Evolutionary conservation across 352 stramenopile genomes (phyloP).

Genomic region (Phytophthora chlamydospora): DNA sequence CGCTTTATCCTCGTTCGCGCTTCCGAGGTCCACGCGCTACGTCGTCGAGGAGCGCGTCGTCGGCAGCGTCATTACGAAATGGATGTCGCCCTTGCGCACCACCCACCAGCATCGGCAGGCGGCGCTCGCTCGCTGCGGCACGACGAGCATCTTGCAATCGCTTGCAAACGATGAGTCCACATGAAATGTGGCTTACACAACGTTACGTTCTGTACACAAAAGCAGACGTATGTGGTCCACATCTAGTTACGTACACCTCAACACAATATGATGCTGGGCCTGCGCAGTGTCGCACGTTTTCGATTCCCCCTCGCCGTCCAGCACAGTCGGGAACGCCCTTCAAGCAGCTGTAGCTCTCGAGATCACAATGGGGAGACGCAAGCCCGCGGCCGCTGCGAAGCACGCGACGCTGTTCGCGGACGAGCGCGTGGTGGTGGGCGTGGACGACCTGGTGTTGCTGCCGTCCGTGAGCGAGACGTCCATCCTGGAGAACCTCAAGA

Average conservation of each 20-base stretch:
- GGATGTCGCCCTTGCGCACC: not conserved
- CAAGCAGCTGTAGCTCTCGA: slow-evolving; percentile 25
- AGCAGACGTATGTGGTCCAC: too few relatives aligned
- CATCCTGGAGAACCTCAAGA: slow-evolving; percentile 91
- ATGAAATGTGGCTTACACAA: not conserved
- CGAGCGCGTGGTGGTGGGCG: slow-evolving; percentile 75
- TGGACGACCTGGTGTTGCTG: slow-evolving; percentile 87
- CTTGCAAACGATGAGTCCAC: not conserved
- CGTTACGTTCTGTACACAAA: not conserved
- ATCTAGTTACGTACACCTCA: too few relatives aligned
- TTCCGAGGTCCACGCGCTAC: slow-evolving; percentile 1
- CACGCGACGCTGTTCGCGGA: slow-evolving; percentile 47
- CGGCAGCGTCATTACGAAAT: slow-evolving; percentile 13
- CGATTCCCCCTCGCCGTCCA: slow-evolving; percentile 9
- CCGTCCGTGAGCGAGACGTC: slow-evolving; percentile 69
- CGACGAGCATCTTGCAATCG: not conserved
- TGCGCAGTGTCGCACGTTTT: slow-evolving; percentile 18
- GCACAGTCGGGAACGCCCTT: slow-evolving; percentile 20
- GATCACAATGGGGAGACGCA: slow-evolving; percentile 36
- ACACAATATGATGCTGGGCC: not conserved
- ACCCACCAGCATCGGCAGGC: slow-evolving; percentile 6
- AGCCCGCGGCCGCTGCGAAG: slow-evolving; percentile 20
- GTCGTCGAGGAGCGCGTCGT: not conserved
- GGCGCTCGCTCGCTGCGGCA: slow-evolving; percentile 1
- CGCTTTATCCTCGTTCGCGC: slow-evolving; percentile 15